phyloP scores from a whole-genome alignment of 2,329 filamentous ascomycete genomes.

The Curvularia spicifera region DNA sequence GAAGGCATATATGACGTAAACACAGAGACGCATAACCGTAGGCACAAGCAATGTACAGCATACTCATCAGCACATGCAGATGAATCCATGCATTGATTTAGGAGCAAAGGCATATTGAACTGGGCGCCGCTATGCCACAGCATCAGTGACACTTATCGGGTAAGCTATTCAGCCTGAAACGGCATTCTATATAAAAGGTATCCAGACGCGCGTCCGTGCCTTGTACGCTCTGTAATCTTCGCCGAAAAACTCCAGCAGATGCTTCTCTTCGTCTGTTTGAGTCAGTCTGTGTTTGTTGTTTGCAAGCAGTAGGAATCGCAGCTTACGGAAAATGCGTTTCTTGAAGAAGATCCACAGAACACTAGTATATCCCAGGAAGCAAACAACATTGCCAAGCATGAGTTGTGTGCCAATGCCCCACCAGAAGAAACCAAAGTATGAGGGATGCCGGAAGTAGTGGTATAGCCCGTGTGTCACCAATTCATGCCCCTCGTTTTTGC shows the following conservation, averaged over 20 bases:
- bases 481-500: constrained; percentile 72
- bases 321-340: constrained; percentile 69
- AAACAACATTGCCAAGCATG: constrained; percentile 82
- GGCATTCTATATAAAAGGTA: constrained; percentile 70
- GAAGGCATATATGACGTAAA: no score
- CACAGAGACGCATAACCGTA: background rate
- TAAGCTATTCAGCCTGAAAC: background rate
- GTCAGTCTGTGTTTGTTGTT: constrained; percentile 4
- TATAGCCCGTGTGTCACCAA: constrained; percentile 89
- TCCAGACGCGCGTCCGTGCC: constrained; percentile 73
- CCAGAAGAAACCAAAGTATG: constrained; percentile 98
- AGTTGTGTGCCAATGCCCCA: constrained; percentile 96
- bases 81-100: background rate
- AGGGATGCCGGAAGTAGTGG: constrained; percentile 76
- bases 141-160: background rate
- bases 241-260: constrained; percentile 82
- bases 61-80: background rate
- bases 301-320: background rate
- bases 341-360: constrained; percentile 89
- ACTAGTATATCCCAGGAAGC: constrained; percentile 73
- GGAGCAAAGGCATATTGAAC: no score
- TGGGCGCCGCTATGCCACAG: background rate
- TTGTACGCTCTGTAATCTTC: constrained; percentile 79
- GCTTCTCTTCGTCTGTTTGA: constrained; percentile 72
- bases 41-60: background rate